These are phyloP conservation scores for Pyrenochaeta sp. DNA, from an alignment of 2,329 filamentous ascomycete species.

Conservation along the genomic window DNA sequence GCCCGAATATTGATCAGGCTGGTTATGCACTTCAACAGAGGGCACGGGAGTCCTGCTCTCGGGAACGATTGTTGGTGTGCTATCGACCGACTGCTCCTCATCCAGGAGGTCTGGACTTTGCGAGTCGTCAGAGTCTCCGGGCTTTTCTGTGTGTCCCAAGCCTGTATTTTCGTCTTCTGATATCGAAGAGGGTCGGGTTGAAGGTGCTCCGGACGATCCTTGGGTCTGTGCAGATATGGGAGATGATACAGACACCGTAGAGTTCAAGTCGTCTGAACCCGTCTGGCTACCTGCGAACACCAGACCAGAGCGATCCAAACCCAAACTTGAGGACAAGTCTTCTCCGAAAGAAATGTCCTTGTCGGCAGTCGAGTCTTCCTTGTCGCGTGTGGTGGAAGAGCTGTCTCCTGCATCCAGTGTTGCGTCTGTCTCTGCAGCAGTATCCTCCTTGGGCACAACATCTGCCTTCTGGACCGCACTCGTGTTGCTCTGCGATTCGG, in stretches of 20 bases:
- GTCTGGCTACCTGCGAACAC: slow-evolving; percentile 55
- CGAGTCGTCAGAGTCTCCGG: slow-evolving; percentile 16
- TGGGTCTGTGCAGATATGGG: slow-evolving; percentile 51
- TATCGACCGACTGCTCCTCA: slow-evolving; percentile 44
- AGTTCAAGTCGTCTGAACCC: slow-evolving; percentile 47
- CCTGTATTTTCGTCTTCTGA: slow-evolving; percentile 46
- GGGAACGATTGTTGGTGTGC: slow-evolving; percentile 46
- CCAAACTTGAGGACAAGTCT: slow-evolving; percentile 14
- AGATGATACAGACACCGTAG: slow-evolving; percentile 46
- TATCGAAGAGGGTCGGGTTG: slow-evolving; percentile 50
- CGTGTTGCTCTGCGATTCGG: too few species aligned
- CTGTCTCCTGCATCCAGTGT: slow-evolving; percentile 6
- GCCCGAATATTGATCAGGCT: slow-evolving; percentile 8
- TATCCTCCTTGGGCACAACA: not conserved
- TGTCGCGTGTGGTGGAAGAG: slow-evolving; percentile 1
- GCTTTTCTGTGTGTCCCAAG: slow-evolving; percentile 26
- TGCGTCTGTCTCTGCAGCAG: not conserved
- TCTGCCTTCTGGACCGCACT: slow-evolving; percentile 8
- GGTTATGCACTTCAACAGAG: slow-evolving; percentile 26
- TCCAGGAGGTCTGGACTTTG: slow-evolving; percentile 29
- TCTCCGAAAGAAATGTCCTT: slow-evolving; percentile 24
- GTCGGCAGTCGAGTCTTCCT: slow-evolving; percentile 13
- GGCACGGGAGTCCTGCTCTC: slow-evolving; percentile 38
- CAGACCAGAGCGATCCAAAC: slow-evolving; percentile 61
- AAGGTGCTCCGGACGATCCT: slow-evolving; percentile 47